phyloP scores from a whole-genome alignment of 805 yeast species.

The Saturnispora halmiae region DNA sequence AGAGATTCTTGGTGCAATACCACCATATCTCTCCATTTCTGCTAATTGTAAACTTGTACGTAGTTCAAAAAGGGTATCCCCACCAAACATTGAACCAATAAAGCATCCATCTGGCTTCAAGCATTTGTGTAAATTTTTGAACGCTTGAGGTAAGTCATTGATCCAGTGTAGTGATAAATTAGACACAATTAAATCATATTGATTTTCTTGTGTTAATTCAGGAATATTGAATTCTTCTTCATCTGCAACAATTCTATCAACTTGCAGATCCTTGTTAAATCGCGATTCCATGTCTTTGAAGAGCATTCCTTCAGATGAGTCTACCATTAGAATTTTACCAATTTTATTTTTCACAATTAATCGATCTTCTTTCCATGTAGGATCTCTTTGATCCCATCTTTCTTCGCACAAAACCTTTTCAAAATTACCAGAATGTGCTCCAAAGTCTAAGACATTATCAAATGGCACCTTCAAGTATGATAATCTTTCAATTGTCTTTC shows the following conservation, averaged over 20 bases:
- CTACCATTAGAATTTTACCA: conserved; percentile 54
- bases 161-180: conserved; percentile 78
- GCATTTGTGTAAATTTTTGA: conserved; percentile 45
- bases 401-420: conserved; percentile 29
- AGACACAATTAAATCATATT: conserved; percentile 63
- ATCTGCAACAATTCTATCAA: conserved; percentile 50
- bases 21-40: conserved; percentile 70
- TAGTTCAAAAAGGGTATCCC: conserved; percentile 76
- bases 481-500: conserved; percentile 63
- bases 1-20: conserved; percentile 71
- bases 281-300: conserved; percentile 40
- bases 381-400: conserved; percentile 28
- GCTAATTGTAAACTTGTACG: conserved; percentile 76
- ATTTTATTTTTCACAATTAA: conserved; percentile 43
- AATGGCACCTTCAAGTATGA: conserved; percentile 63
- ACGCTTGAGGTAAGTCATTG: conserved; percentile 66
- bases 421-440: conserved; percentile 60
- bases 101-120: conserved; percentile 76
- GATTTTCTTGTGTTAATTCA: conserved; percentile 30
- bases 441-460: conserved; percentile 56
- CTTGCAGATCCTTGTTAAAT: conserved; percentile 36
- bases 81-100: conserved; percentile 73
- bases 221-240: conserved; percentile 53
- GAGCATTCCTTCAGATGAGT: conserved; percentile 46
- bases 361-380: conserved; percentile 44